Conservation (phyloP, 768 basidiomycete species). For the Rhizopogon vulgaris region DNA sequence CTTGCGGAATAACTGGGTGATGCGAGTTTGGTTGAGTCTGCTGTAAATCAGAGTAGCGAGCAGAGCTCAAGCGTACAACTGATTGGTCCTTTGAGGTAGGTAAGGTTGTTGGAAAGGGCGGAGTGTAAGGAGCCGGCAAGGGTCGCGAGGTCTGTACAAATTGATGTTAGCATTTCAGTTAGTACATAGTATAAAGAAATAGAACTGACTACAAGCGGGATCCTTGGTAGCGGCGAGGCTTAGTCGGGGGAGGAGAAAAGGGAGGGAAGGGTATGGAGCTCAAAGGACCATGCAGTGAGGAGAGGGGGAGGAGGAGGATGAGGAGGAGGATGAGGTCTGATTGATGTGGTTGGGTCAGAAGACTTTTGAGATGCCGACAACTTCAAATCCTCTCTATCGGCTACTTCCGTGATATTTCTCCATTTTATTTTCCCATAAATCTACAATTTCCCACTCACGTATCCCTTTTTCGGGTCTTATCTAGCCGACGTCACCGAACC, state of each 20-base stretch:
- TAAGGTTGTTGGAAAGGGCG: slow-evolving; percentile 32
- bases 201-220: slow-evolving; percentile 41
- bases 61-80: slow-evolving; percentile 63
- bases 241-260: slow-evolving; percentile 30
- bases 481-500: slow-evolving; percentile 22
- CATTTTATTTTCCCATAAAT: slow-evolving; percentile 10
- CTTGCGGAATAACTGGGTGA: slow-evolving; percentile 8
- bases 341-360: neutral
- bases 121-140: slow-evolving; percentile 74
- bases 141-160: slow-evolving; percentile 77
- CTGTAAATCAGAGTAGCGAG: slow-evolving; percentile 44
- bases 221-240: slow-evolving; percentile 47
- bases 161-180: neutral
- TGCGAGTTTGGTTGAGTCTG: slow-evolving; percentile 16
- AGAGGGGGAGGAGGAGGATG: slow-evolving; percentile 8
- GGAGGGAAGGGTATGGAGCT: slow-evolving; percentile 16
- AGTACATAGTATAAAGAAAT: neutral
- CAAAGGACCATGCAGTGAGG: slow-evolving; percentile 31
- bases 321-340: slow-evolving; percentile 4
- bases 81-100: slow-evolving; percentile 30
- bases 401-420: slow-evolving; percentile 15
- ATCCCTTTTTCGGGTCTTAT: slow-evolving; percentile 13
- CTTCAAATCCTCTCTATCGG: slow-evolving; percentile 22
- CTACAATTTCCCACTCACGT: neutral
- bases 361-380: slow-evolving; percentile 18